Evolutionary conservation across 1,284 basidiomycete genomes (phyloP), one percentile per base, ranked within the genome.

Genomic region (Anthracocystis panici-leucophaei): DNA sequence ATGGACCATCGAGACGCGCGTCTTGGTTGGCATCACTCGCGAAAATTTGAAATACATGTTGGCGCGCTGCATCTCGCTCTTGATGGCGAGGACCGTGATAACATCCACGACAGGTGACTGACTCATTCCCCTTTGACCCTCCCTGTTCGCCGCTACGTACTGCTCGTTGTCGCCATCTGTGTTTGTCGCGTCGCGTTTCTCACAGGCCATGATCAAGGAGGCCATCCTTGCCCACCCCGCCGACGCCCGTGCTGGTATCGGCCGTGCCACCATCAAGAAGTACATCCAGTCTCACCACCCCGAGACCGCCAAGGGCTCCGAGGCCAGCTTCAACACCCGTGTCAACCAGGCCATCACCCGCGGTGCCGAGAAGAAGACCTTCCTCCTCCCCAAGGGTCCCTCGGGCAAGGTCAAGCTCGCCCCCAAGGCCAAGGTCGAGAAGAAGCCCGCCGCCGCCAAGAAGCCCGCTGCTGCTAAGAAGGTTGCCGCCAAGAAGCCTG

Each of bases 201-300:
- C 23, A 40, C 57, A 80, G 79, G 65, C 76, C 58, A 84, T 84
- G 82, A 84, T 74, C 59, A 83, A 88, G 86, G 93, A 95, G 88
- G 93, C 92, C 82, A 93, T 96, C 86, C 86, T 88, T 72, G 89
- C 88, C 58, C 88, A 91, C 86, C 89, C 90, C 27, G 92, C 92
- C 41, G 93, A 94, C 71, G 90, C 92, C 69, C 92, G 94, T 75
- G 85, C 86, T 70, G 94, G 94, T 86, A 93, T 95, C 77, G 95
- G 93, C 80, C 92, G 94, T 62, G 92, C 92, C 66, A 91, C 92
- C 83, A 93, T 97, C 88, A 96, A 96, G 90, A 95, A 94, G 94
- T 91, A 80, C 81, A 88, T 87, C 63, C 71, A 61, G 55, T 70
- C 74, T 20, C 78, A 75, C 75, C 63, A 75, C 61, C 75, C 74